These are phyloP conservation scores for Monilinia vaccinii-corymbosi DNA, from an alignment of 2,329 filamentous ascomycete genomes.

Conservation along the genomic window DNA sequence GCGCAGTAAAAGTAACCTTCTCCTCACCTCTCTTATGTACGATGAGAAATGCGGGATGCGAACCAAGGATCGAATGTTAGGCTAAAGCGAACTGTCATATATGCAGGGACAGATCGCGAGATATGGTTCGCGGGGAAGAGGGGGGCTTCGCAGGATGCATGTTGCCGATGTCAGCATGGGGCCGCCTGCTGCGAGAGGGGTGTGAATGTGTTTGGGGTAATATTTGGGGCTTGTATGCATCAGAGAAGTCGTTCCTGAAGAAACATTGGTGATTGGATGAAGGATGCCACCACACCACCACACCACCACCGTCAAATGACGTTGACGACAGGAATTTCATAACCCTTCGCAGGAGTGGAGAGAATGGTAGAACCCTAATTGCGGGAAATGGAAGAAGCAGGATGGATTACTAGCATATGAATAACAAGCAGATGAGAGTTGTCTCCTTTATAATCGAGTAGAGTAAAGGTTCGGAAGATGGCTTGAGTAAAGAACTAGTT, in stretches of 20 bases:
- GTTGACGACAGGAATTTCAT: neutral
- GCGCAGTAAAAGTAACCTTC: neutral
- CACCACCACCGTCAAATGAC: neutral
- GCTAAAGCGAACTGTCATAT: neutral
- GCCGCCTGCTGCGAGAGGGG: neutral
- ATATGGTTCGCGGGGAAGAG: neutral
- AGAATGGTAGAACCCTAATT: neutral
- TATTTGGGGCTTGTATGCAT: neutral
- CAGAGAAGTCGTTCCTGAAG: neutral
- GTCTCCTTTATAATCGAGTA: neutral
- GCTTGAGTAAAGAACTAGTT: neutral
- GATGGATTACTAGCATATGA: neutral
- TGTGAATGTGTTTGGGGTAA: neutral
- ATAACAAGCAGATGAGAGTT: no score
- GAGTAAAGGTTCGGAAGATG: neutral
- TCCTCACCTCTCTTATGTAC: neutral
- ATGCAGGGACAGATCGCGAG: constrained; percentile 3
- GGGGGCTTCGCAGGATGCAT: neutral
- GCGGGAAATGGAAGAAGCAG: neutral
- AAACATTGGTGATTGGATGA: neutral
- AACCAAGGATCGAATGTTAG: neutral
- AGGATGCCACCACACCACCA: no score
- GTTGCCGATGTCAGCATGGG: constrained; percentile 1
- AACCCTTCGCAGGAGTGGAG: neutral
- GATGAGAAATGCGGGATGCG: neutral